Conservation (phyloP, 2,329 filamentous ascomycete genomes). For the Meredithiella fracta region DNA sequence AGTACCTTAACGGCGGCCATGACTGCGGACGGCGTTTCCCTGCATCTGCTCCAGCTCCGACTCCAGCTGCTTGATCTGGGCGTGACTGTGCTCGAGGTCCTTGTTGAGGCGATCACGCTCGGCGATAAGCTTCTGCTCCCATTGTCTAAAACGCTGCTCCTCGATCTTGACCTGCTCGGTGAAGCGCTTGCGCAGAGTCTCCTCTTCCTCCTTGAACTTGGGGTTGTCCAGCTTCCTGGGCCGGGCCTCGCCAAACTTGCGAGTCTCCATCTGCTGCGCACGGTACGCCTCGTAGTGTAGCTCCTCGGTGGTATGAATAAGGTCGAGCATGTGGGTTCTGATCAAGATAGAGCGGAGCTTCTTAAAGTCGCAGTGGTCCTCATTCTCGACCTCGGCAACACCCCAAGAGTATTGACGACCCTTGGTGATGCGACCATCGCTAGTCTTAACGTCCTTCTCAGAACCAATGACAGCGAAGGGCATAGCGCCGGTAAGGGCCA, state of each 20-base stretch:
- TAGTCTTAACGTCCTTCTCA: conserved; percentile 96
- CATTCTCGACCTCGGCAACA: conserved; percentile 98
- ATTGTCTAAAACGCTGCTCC: conserved; percentile 96
- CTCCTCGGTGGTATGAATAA: conserved; percentile 99
- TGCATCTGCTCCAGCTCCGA: conserved; percentile 87
- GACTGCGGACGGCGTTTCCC: conserved; percentile 74
- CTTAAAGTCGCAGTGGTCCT: conserved; percentile 99
- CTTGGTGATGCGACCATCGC: conserved; percentile 93
- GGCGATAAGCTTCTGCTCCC: conserved; percentile 99
- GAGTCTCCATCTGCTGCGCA: conserved; percentile 98
- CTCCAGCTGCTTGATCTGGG: conserved; percentile 83
- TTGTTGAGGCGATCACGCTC: conserved; percentile 99
- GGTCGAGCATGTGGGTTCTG: conserved; percentile 97
- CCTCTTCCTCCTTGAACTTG: conserved; percentile 99
- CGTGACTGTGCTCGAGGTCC: conserved; percentile 95
- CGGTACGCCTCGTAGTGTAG: conserved; percentile 98
- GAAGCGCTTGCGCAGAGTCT: conserved; percentile 94
- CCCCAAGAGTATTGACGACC: conserved; percentile 98
- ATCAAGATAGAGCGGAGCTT: conserved; percentile 98
- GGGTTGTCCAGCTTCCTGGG: conserved; percentile 98
- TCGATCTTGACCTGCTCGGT: conserved; percentile 99
- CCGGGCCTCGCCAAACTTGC: conserved; percentile 95
- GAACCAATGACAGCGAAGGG: conserved; percentile 97
- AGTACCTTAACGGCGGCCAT: conserved; percentile 61
- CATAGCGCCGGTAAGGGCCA: conserved; percentile 90